Conservation (phyloP, 1,284 basidiomycete genomes). For the Cryptococcus jaspeensis region DNA sequence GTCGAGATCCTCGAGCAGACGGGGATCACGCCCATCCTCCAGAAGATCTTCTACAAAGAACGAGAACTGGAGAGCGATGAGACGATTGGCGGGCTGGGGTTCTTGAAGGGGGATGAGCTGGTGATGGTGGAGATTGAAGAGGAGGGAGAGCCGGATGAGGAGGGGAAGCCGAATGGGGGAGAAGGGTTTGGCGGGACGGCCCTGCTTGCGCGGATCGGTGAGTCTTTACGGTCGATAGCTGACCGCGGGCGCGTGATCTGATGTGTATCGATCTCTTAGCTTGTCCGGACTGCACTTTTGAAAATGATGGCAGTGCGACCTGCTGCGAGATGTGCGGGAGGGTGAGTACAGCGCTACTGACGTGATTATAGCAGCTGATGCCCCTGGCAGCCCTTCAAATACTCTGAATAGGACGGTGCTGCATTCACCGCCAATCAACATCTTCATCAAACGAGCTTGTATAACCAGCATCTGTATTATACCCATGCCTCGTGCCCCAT, state of each 20-base stretch:
- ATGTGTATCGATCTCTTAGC: conserved; percentile 6
- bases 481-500: too few species aligned
- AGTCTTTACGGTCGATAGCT: conserved; percentile 8
- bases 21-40: conserved; percentile 30
- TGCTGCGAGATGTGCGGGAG: conserved; percentile 22
- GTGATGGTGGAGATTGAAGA: conserved; percentile 29
- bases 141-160: conserved; percentile 17
- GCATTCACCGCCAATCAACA: too few species aligned
- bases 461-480: too few species aligned
- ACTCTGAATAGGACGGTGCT: too few species aligned
- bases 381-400: too few species aligned
- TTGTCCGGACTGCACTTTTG: conserved; percentile 30
- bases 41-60: conserved; percentile 24
- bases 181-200: conserved; percentile 46
- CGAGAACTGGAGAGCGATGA: conserved; percentile 24
- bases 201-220: conserved; percentile 27
- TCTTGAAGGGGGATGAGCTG: conserved; percentile 28
- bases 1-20: conserved; percentile 21
- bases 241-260: not conserved
- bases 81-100: conserved; percentile 30
- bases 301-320: conserved; percentile 22
- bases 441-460: too few species aligned
- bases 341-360: conserved; percentile 4
- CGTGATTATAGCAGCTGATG: too few species aligned
- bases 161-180: conserved; percentile 6